Evolutionary conservation across 768 basidiomycete species (phyloP).

Genomic region (Tulasnella sp.): DNA sequence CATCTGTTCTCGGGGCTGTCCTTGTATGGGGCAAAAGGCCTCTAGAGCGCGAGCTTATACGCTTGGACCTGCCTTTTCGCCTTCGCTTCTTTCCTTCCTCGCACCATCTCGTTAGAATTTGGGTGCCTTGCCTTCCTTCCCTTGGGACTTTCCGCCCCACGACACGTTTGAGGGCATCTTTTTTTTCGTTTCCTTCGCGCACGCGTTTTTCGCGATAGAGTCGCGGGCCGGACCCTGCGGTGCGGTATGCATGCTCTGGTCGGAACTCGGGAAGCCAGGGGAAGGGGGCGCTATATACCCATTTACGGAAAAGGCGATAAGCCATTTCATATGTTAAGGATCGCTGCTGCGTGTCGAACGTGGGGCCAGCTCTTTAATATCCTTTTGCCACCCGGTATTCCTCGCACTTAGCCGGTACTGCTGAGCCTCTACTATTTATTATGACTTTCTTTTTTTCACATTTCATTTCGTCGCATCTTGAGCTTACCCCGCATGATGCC

Average conservation of each 20-base stretch:
- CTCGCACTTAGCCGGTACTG: not conserved
- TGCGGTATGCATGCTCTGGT: not conserved
- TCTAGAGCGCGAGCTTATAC: not conserved
- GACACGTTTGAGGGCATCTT: slow-evolving; percentile 1
- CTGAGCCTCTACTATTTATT: not conserved
- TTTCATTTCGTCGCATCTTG: not conserved
- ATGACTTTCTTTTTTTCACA: not conserved
- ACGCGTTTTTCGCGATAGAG: not conserved
- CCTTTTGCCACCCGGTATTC: not conserved
- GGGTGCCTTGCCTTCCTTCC: not conserved
- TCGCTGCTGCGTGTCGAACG: not conserved
- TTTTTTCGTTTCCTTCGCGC: not conserved
- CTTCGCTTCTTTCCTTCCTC: slow-evolving; percentile 9
- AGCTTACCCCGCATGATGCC: not conserved
- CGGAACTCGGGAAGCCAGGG: not conserved
- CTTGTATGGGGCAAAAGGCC: not conserved
- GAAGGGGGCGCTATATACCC: not conserved
- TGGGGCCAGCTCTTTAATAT: not conserved
- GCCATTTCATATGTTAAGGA: slow-evolving; percentile 1
- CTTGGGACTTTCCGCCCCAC: not conserved
- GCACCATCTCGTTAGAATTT: slow-evolving; percentile 9
- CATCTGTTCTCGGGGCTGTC: slow-evolving; percentile 3
- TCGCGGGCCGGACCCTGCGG: slow-evolving; percentile 3
- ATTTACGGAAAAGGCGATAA: not conserved
- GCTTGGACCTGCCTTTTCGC: slow-evolving; percentile 8